Evolutionary conservation across 345 rosid species (phyloP).

Genomic region (Lepidium sativum): DNA sequence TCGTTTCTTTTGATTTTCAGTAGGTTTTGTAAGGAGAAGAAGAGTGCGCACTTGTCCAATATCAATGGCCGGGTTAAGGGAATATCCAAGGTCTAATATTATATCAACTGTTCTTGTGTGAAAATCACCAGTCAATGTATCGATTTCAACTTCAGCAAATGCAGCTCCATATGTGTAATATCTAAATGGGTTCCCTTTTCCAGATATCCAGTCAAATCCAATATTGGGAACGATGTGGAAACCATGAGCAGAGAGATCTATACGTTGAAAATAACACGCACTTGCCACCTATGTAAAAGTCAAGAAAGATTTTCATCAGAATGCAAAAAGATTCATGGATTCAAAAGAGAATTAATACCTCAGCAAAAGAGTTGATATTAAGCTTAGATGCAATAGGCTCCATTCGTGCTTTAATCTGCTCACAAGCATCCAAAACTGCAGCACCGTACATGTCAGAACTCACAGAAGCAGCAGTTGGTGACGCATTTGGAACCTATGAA

Average conservation of each 20-base stretch:
- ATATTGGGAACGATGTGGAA: slow-evolving; percentile 70
- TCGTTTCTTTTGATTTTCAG: not conserved
- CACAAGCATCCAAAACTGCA: slow-evolving; percentile 91
- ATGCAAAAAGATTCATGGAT: not conserved
- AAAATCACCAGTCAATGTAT: slow-evolving; percentile 86
- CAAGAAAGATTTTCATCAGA: not conserved
- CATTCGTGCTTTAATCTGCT: slow-evolving; percentile 90
- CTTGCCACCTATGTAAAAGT: slow-evolving; percentile 35
- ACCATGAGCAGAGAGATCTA: slow-evolving; percentile 91
- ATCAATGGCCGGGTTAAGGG: slow-evolving; percentile 91
- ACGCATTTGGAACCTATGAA: slow-evolving; percentile 80
- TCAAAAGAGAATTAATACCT: slow-evolving; percentile 30
- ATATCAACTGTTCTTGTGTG: slow-evolving; percentile 69
- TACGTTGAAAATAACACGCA: slow-evolving; percentile 55
- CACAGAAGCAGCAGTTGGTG: slow-evolving; percentile 98
- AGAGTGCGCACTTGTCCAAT: slow-evolving; percentile 63
- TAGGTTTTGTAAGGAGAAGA: not conserved
- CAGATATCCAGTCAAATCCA: slow-evolving; percentile 71
- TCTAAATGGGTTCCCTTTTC: slow-evolving; percentile 70
- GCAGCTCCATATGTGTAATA: slow-evolving; percentile 89
- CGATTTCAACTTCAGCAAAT: slow-evolving; percentile 87
- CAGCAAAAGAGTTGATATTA: slow-evolving; percentile 63
- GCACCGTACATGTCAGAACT: slow-evolving; percentile 98
- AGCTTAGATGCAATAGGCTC: slow-evolving; percentile 71
- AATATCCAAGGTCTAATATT: slow-evolving; percentile 75